Base-by-base conservation (phyloP, 768 basidiomycete species). In the Boletus fagicola region DNA sequence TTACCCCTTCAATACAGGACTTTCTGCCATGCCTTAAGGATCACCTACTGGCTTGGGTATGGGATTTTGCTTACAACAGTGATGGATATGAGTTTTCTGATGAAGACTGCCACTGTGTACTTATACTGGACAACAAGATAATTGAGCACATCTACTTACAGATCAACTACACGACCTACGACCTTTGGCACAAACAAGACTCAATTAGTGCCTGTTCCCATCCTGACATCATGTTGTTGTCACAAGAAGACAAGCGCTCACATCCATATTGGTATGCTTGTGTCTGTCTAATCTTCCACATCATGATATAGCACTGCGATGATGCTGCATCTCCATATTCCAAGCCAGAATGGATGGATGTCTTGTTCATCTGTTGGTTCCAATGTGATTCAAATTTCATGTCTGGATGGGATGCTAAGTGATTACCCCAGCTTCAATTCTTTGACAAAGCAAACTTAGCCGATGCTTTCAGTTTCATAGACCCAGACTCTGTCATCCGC, bases 291-390 rank as follows among this genome's bases (percentile, higher is more conserved):
- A 16, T 45, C 1, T 53, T 59, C 30, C 69, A 71, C 24, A 11
- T 51, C 3, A 42, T 51, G 5, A 54, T 63, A 1, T 18, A 57
- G 20, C 46, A 65, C 8, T 2, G 39, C 1, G 6, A 54, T 0
- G 31, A 40, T 26, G 30, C 16, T 0, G 10, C 22, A 1, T 50
- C 66, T 4, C 30, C 20, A 5, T 54, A 33, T n/a, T 56, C 45
- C 1, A 18, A 22, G 0, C 51, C 44, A 5, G 49, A 62, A 8
- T 57, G 54, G 0, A 73, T 81, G 62, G 68, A 77, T 3, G 73
- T 81, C 18, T 58, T 82, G 2, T 80, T 75, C 65, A 75, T 82
- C 0, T 62, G 66, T 0, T 78, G 77, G 75, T 68, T 77, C 44
- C 68, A 69, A 2, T 43, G 53, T 0, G 73, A 79, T 33, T 59